These are phyloP conservation scores for Fusarium secorum DNA, from an alignment of 2,329 filamentous ascomycete genomes.

Conservation along the genomic window DNA sequence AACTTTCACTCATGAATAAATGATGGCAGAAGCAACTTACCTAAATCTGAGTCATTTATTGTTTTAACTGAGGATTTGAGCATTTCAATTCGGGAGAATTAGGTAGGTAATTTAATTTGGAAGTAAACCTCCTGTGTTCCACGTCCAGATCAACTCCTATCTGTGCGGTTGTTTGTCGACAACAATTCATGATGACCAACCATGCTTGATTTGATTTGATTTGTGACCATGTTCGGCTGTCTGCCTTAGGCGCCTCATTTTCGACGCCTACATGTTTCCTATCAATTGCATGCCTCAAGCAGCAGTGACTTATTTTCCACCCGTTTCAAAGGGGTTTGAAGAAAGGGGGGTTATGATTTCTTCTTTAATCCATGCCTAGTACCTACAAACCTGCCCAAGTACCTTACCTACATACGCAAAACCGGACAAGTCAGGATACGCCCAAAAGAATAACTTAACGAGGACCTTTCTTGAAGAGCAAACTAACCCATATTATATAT, in stretches of 20 bases:
- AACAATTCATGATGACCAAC: constrained; percentile 13
- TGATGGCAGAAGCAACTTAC: not conserved
- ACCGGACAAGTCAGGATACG: not conserved
- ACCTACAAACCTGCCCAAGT: not conserved
- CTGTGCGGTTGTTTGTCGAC: not conserved
- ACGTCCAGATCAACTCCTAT: not conserved
- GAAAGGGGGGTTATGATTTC: not conserved
- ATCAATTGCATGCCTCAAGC: not conserved
- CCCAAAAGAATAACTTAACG: not conserved
- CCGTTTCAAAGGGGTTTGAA: not conserved
- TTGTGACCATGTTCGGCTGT: constrained; percentile 2
- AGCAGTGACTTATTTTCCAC: not conserved
- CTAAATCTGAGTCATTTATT: not conserved
- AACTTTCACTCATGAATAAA: constrained; percentile 8
- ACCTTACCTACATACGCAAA: not conserved
- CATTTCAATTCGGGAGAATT: not conserved
- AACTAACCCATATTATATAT: not conserved
- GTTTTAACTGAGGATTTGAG: not conserved
- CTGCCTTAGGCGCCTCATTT: constrained; percentile 13
- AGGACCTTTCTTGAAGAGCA: constrained; percentile 12
- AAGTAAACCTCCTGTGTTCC: not conserved
- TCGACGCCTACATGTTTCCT: not conserved
- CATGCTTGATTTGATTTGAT: not conserved
- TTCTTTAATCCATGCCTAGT: not conserved
- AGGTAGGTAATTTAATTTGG: not conserved